These are phyloP conservation scores for Plasmodium chabaudi DNA, from an alignment of 169 alveolate species.

Conservation along the genomic window DNA sequence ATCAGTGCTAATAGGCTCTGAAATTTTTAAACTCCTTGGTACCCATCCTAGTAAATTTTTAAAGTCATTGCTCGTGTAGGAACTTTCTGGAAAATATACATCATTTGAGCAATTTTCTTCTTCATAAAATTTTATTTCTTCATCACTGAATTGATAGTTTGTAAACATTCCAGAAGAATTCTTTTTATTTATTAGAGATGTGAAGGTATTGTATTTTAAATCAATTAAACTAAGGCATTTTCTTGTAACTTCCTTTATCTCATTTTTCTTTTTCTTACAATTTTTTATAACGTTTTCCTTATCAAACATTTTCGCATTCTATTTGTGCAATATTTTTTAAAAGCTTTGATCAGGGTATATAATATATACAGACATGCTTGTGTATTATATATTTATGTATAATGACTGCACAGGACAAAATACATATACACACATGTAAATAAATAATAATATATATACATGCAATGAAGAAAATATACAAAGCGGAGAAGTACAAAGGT, in stretches of 20 bases:
- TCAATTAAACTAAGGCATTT: constrained; percentile 52
- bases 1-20: constrained; percentile 41
- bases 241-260: constrained; percentile 40
- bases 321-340: constrained; percentile 7
- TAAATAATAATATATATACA: neutral
- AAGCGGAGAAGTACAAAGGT: too few relatives aligned
- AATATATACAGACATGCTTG: neutral
- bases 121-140: constrained; percentile 65
- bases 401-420: neutral
- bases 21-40: constrained; percentile 55
- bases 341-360: neutral
- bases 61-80: constrained; percentile 64
- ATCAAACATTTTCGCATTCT: constrained; percentile 38
- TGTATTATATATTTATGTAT: too few relatives aligned
- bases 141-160: constrained; percentile 71
- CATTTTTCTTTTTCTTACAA: constrained; percentile 37
- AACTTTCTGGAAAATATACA: constrained; percentile 43
- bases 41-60: constrained; percentile 76
- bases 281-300: constrained; percentile 28
- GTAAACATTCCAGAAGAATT: constrained; percentile 15
- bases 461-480: too few relatives aligned
- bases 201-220: constrained; percentile 24
- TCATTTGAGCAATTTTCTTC: constrained; percentile 35
- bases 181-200: constrained; percentile 20
- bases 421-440: neutral